Evolutionary conservation across 352 stramenopile species (phyloP).

Genomic region (Aphanomyces invadans): DNA sequence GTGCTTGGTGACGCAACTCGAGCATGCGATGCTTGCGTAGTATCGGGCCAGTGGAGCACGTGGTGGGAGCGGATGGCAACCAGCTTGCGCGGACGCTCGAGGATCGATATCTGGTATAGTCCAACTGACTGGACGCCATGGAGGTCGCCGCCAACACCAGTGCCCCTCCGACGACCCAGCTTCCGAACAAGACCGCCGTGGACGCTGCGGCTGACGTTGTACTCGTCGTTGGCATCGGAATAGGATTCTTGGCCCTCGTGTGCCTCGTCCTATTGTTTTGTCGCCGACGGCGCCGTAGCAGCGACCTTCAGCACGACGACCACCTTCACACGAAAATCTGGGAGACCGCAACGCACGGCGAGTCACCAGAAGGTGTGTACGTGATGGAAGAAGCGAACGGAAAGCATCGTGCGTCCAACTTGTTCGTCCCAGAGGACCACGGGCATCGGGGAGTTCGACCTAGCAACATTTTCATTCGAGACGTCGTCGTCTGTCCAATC

Average conservation of each 20-base stretch:
- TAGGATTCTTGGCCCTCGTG: conserved; percentile 4
- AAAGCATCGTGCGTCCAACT: background rate
- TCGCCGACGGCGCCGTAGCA: background rate
- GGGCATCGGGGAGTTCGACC: background rate
- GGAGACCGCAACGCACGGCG: background rate
- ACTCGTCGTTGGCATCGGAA: conserved; percentile 4
- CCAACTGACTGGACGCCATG: no score
- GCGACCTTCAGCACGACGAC: background rate
- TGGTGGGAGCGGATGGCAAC: background rate
- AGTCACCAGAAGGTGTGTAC: background rate
- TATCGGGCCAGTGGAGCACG: background rate
- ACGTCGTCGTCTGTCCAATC: no score
- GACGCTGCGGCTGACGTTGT: background rate
- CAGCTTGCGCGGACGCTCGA: no score
- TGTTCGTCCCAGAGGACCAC: background rate
- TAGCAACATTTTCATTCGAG: background rate
- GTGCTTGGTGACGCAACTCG: no score
- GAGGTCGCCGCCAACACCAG: background rate
- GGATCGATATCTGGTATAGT: no score
- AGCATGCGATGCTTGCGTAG: background rate
- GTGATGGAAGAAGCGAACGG: background rate
- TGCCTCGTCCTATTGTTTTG: background rate
- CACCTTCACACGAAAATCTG: background rate
- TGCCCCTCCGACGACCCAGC: background rate
- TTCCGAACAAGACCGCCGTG: no score